Percentiles rank a stretch among this genome's conserved stretches.
phyloP scores from a whole-genome alignment of 768 basidiomycete species.

The Boletus rubescentipes region DNA sequence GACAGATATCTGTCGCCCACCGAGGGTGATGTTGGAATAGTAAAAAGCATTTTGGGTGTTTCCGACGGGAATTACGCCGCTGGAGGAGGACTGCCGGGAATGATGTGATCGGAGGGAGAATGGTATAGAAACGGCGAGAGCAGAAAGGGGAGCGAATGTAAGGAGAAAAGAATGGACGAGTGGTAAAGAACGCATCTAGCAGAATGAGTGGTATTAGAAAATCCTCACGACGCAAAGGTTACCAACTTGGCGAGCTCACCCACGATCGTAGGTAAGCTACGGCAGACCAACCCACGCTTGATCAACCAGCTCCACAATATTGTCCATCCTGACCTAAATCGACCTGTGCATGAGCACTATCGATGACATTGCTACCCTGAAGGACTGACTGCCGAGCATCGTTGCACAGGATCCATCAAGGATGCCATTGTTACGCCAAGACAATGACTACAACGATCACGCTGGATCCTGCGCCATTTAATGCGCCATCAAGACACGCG shows the following conservation, averaged over 20 bases:
- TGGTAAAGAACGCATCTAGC: conserved; percentile 25
- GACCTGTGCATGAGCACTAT: too few species aligned
- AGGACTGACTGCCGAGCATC: too few species aligned
- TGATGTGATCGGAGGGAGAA: conserved; percentile 28
- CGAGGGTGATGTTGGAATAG: conserved; percentile 68
- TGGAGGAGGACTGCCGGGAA: conserved; percentile 26
- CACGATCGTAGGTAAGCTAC: too few species aligned
- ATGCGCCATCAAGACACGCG: neutral
- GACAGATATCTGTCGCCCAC: conserved; percentile 55
- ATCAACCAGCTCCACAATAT: too few species aligned
- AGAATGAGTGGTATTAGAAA: neutral
- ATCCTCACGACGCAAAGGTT: too few species aligned
- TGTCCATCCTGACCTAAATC: too few species aligned
- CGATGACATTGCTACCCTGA: too few species aligned
- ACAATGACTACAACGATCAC: too few species aligned
- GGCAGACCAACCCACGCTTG: too few species aligned
- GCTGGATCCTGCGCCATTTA: neutral
- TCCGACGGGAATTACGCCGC: conserved; percentile 42
- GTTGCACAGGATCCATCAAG: too few species aligned
- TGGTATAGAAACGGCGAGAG: conserved; percentile 34
- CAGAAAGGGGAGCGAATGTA: conserved; percentile 12
- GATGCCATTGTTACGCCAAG: too few species aligned
- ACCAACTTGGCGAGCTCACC: too few species aligned
- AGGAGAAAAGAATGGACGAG: conserved; percentile 23
- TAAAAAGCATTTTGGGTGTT: conserved; percentile 77